Base-by-base conservation (phyloP, 257 asterid genomes). In the Osmanthus fragrans region DNA sequence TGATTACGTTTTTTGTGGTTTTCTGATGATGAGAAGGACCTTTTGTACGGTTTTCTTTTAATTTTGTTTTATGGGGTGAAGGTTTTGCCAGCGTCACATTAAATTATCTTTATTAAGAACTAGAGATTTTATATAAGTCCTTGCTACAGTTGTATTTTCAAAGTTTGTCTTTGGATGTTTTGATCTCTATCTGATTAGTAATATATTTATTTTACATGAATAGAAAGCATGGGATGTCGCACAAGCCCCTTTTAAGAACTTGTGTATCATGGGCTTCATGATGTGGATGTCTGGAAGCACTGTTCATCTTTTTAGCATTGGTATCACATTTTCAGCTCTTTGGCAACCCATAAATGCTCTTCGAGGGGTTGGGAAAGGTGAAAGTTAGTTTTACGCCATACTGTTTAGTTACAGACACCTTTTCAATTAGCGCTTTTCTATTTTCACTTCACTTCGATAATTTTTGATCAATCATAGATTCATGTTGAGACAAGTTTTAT, bases 201-300 rank as follows among this genome's bases (percentile, higher is more conserved):
- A 73, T 75, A 16, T 39, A 34, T 77, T 66, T 33, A 27, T 70
- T 58, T 74, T 21, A 45, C 74, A 65, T 82, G 79, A 80, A 80
- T 87, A 96, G 98, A 96, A 96, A 96, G 97, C 98, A 72, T 96
- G 99, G 99, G 98, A 92, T 86, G 93, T 92, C 29, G 99, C 99
- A 30, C 99, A 93, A 87, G 97, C 99, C 15, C 98, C 99, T 21
- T 77, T 86, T 33, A 93, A 96, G 96, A 96, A 92, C 88, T 87
- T 92, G 89, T 77, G 90, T 79, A 96, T 96, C 98, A 89, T 93
- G 97, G 99, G 89, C 74, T 96, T 96, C 86, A 92, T 96, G 98
- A 96, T 93, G 98, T 93, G 98, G 98, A 93, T 92, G 99, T 96
- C 98, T 72, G 99, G 97, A 76, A 96, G 95, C 90, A 93, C 98